Base-by-base conservation (phyloP, 176 grass and related monocot species). In the Oryza australiensis region DNA sequence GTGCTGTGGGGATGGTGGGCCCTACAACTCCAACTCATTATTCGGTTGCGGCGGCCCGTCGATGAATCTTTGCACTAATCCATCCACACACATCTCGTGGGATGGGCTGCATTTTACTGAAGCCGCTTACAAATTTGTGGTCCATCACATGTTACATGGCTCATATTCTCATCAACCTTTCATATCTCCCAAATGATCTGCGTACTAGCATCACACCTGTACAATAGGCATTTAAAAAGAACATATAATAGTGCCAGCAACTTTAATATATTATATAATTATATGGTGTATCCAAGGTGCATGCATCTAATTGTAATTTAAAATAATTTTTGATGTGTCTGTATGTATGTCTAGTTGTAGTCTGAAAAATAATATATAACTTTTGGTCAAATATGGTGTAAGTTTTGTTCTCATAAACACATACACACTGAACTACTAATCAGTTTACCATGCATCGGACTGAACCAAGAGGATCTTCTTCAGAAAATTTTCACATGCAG, bases 1-100 rank as follows among this genome's bases (percentile, higher is more conserved):
- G 0, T 85, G 83, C 51, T 85, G 75, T 15, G 68, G 84, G 57
- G 68, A 86, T 11, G 83, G 83, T 4, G 51, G 51, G 20, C 51
- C 51, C 6, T 55, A 55, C 20, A n/a, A 55, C 51, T 55, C 51
- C 51, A 55, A 55, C 20, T 55, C 51, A 6, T 9, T n/a, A 0
- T 55, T 55, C 7, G 1, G 51, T 1, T 53, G 49, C 5, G 49
- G 49, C 0, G 5, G 16, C 16, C 16, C 49, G 5, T 53, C 49
- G 15, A 20, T 5, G 5, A 12, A 11, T 1, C 76, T 80, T 1
- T 80, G 76, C 68, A 7, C 41, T 7, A 60, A 65, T 24, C 59
- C 68, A 2, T 65, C 76, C n/a, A 57, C 1, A 13, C 20, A 22
- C 23, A 24, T 86, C 40, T 85, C 76, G 3, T 86, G 84, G 76